These are phyloP conservation scores for Letharia columbiana DNA, from an alignment of 495 filamentous ascomycete species.

Conservation along the genomic window DNA sequence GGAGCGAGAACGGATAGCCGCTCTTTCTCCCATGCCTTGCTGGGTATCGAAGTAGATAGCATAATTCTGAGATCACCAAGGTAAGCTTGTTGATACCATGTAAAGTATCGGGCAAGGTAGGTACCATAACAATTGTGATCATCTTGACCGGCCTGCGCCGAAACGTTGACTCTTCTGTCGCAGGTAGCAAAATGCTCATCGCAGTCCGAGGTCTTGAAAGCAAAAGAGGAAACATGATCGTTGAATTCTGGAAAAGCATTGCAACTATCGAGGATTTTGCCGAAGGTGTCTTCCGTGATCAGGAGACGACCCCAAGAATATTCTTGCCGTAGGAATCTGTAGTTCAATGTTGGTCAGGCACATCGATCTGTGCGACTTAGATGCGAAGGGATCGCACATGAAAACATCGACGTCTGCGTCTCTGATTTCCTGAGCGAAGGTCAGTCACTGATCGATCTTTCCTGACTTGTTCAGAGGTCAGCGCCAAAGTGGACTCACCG, in stretches of 20 bases:
- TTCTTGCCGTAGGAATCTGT: neutral
- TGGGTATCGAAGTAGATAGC: neutral
- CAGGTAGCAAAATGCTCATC: neutral
- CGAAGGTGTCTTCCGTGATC: neutral
- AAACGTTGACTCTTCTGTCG: neutral
- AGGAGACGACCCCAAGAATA: neutral
- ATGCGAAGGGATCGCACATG: neutral
- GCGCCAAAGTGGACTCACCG: neutral
- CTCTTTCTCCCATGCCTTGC: neutral
- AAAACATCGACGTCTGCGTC: neutral
- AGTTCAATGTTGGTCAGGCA: neutral
- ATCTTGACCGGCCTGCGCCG: neutral
- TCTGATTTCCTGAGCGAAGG: neutral
- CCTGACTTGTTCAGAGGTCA: neutral
- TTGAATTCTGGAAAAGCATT: neutral
- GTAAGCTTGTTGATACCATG: neutral
- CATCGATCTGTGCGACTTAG: neutral
- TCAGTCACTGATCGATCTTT: neutral
- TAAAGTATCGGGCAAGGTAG: neutral
- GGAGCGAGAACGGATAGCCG: constrained; percentile 1
- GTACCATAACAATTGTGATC: neutral
- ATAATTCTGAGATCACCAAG: neutral
- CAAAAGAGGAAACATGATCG: neutral
- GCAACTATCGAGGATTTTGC: neutral
- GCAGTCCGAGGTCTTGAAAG: neutral